Conservation (phyloP, 2,329 filamentous ascomycete genomes). For the Fusarium sublunatum region DNA sequence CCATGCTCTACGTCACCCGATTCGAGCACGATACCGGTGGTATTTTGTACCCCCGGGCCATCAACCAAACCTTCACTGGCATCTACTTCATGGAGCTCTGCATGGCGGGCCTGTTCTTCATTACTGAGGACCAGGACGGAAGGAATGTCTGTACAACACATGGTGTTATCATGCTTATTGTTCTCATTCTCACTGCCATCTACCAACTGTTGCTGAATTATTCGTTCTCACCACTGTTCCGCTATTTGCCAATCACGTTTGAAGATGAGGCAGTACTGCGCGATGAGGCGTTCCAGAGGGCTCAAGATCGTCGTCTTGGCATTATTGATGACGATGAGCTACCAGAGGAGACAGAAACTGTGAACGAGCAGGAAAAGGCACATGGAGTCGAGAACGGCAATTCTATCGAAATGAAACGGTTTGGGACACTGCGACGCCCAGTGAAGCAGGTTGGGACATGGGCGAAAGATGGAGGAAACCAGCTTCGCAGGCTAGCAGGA, state of each 20-base stretch:
- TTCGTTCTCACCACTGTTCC: constrained; percentile 86
- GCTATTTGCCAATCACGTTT: constrained; percentile 91
- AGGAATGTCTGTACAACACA: constrained; percentile 75
- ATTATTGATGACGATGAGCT: constrained; percentile 65
- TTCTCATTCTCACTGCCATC: constrained; percentile 74
- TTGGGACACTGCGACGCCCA: constrained; percentile 56
- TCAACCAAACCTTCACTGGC: constrained; percentile 95
- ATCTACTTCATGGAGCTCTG: constrained; percentile 95
- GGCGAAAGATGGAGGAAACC: constrained; percentile 59
- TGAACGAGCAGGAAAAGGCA: constrained; percentile 52
- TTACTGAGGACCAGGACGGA: constrained; percentile 69
- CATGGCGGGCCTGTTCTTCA: constrained; percentile 89
- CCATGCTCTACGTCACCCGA: constrained; percentile 92
- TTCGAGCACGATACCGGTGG: constrained; percentile 93
- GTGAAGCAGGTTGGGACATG: constrained; percentile 56
- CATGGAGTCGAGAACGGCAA: constrained; percentile 51
- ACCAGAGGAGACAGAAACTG: constrained; percentile 57
- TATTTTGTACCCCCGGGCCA: constrained; percentile 87
- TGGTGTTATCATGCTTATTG: constrained; percentile 85
- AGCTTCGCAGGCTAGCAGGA: constrained; percentile 58
- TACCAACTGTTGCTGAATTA: constrained; percentile 86
- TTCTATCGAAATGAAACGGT: constrained; percentile 55
- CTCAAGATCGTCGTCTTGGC: constrained; percentile 77
- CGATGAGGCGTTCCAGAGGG: constrained; percentile 86
- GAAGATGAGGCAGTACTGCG: constrained; percentile 95